Evolutionary conservation across 1,284 basidiomycete species (phyloP).

Genomic region (Leccinum solheimii): DNA sequence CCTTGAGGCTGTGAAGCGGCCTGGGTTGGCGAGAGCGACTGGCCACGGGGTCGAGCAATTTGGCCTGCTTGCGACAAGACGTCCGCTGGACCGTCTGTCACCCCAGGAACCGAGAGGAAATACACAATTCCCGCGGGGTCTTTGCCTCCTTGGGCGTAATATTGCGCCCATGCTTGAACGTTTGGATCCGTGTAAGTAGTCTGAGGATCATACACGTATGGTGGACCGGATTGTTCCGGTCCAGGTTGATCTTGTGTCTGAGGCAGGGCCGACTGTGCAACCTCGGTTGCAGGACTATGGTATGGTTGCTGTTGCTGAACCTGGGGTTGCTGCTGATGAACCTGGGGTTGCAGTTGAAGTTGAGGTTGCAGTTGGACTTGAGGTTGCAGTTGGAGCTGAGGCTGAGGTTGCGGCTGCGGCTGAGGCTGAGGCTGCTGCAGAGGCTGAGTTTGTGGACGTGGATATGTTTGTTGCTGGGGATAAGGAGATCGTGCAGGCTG

Average conservation of each 20-base stretch:
- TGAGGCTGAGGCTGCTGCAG: slow-evolving; percentile 26
- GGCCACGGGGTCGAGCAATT: slow-evolving; percentile 15
- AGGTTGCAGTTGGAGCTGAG: slow-evolving; percentile 16
- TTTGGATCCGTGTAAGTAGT: slow-evolving; percentile 68
- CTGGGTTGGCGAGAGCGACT: slow-evolving; percentile 23
- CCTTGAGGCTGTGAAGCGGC: slow-evolving; percentile 18
- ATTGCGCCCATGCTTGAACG: slow-evolving; percentile 79
- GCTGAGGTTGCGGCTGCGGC: slow-evolving; percentile 10
- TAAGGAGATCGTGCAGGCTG: slow-evolving; percentile 34
- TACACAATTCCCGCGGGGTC: slow-evolving; percentile 72
- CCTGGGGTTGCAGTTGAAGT: slow-evolving; percentile 19
- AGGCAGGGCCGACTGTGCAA: slow-evolving; percentile 11
- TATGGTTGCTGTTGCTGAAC: slow-evolving; percentile 26
- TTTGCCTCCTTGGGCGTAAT: slow-evolving; percentile 72
- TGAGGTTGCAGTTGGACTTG: slow-evolving; percentile 25
- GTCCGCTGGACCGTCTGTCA: slow-evolving; percentile 44
- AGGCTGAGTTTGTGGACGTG: slow-evolving; percentile 20
- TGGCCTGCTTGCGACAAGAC: slow-evolving; percentile 10
- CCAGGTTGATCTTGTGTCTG: slow-evolving; percentile 19
- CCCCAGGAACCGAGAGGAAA: slow-evolving; percentile 71
- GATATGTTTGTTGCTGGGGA: slow-evolving; percentile 28
- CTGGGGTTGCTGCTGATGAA: slow-evolving; percentile 25
- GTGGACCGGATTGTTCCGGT: slow-evolving; percentile 48
- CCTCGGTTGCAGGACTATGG: slow-evolving; percentile 13
- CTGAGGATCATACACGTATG: slow-evolving; percentile 68